Evolutionary conservation across 345 rosid species (phyloP).

Genomic region (Eucalyptus shirleyi): DNA sequence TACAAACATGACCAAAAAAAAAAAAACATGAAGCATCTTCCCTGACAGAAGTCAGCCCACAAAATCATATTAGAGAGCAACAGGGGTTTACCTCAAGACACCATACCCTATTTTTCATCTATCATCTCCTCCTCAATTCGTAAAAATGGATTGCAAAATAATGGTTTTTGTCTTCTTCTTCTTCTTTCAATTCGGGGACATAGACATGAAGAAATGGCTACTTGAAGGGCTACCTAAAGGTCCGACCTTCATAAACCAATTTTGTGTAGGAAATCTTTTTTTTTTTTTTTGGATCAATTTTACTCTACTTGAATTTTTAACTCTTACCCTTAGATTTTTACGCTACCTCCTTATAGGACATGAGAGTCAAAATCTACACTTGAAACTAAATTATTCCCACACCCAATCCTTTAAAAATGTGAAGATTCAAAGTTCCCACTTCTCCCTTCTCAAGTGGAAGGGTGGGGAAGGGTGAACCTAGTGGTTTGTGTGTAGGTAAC

Average conservation of each 20-base stretch:
- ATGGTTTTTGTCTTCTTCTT: background rate
- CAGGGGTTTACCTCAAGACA: background rate
- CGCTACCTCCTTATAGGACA: fast-evolving
- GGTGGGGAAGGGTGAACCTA: too few relatives aligned
- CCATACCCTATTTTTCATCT: background rate
- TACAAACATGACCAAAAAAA: background rate
- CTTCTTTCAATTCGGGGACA: background rate
- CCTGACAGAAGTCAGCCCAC: background rate
- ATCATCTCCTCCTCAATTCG: background rate
- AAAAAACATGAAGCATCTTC: background rate
- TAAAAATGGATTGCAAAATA: background rate
- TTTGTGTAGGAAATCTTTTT: too few relatives aligned
- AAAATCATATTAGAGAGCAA: background rate
- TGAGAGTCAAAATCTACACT: too few relatives aligned
- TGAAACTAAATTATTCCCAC: too few relatives aligned
- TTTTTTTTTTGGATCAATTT: too few relatives aligned
- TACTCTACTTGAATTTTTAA: too few relatives aligned
- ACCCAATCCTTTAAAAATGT: too few relatives aligned
- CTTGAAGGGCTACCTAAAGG: background rate
- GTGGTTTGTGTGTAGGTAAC: background rate
- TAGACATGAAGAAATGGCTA: background rate
- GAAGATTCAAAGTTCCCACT: fast-evolving
- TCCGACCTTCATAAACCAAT: background rate
- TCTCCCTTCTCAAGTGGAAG: too few relatives aligned
- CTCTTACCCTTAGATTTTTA: fast-evolving